Percentiles rank a stretch among this genome's conserved stretches.
Conservation (phyloP, 257 asterid species). For the Primulina eburnea region DNA sequence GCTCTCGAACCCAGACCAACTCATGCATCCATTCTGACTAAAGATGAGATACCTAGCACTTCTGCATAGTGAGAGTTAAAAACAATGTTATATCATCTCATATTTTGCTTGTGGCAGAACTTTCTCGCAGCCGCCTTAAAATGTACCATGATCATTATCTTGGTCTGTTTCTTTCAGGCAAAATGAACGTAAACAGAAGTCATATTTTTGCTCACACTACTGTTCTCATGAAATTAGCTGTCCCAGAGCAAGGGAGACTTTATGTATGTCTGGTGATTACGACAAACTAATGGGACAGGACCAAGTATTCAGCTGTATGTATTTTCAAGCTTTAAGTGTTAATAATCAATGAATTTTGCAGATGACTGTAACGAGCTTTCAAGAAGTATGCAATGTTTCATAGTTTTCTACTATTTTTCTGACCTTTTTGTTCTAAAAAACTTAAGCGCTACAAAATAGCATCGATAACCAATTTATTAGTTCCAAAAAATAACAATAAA, state of each 20-base stretch:
- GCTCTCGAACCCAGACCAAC: constrained; percentile 31
- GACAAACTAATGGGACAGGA: constrained; percentile 16
- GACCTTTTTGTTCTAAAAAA: background rate
- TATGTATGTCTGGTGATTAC: constrained; percentile 19
- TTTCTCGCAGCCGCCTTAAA: background rate
- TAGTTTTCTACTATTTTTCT: background rate
- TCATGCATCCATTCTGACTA: constrained; percentile 4
- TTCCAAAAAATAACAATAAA: too few relatives aligned
- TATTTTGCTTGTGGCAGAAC: background rate
- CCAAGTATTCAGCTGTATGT: background rate
- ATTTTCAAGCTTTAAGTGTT: background rate
- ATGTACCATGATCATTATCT: background rate
- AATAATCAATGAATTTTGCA: background rate
- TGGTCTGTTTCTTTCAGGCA: background rate
- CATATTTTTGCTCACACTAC: constrained; percentile 4
- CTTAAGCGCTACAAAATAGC: background rate
- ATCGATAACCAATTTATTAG: background rate
- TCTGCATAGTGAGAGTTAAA: constrained; percentile 28
- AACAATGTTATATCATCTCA: constrained; percentile 4
- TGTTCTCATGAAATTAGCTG: constrained; percentile 10
- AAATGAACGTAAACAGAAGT: background rate
- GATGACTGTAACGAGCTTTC: background rate
- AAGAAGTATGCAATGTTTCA: background rate
- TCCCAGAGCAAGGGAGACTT: constrained; percentile 14
- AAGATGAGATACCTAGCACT: constrained; percentile 45